Evolutionary conservation across 768 basidiomycete genomes (phyloP), one percentile per base, ranked within the genome.

Genomic region (Mycena alexandri): DNA sequence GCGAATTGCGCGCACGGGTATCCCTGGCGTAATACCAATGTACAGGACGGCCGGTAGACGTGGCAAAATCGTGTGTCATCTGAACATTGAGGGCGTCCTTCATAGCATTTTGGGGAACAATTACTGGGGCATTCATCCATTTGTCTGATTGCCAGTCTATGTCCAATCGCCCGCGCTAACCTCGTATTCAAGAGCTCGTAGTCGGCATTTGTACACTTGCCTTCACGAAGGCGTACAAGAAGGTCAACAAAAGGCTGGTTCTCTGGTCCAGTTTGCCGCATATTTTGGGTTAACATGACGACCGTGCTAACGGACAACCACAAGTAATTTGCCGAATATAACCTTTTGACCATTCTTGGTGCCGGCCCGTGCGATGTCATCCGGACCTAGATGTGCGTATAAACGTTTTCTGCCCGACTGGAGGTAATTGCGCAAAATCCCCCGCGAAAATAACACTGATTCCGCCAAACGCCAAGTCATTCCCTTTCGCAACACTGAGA

Each of bases 61-160:
- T 17, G 0, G 58, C 46, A 17, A 60, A 60, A 11, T 34, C 58
- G 0, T 41, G 34, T 0, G 46, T 34, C 33, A 25, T 41, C 10
- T 14, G 33, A 2, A 17, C 8, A 17, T 60, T 60, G 2, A 60
- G 25, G 1, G 13, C 34, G n/a, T 59, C 57, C n/a, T 59, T 59
- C 25, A 47, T 47, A 0, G 17, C 57, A 60, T 78, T 78, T 5
- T 69, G 65, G 2, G 63, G 55, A 0, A 77, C 75, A 36, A 78
- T 73, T 2, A 76, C 53, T 0, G 77, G 74, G 0, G 75, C 71
- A 12, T 33, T 16, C 0, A 1, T 6, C 75, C 75, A 75, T 0
- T 51, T 41, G 1, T 58, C 34, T 7, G 29, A 11, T 0, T 12
- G 4, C 43, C 57, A 62, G 13, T 71, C 12, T 29, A 44, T 0